These are phyloP conservation scores for Colletotrichum filicis DNA, from an alignment of 2,329 filamentous ascomycete species.

Conservation along the genomic window DNA sequence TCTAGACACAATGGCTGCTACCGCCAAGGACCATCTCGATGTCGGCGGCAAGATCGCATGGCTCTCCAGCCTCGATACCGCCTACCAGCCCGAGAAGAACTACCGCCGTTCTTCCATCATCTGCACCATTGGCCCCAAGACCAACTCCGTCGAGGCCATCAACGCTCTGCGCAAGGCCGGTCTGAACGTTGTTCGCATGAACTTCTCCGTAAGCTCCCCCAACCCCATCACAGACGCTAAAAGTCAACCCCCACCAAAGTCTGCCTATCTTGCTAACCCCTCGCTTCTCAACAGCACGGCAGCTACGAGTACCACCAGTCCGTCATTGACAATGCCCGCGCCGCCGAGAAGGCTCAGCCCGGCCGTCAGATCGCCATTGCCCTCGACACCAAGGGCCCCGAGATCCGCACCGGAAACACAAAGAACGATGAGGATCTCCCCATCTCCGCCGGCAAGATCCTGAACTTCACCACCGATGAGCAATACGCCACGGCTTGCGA, in stretches of 20 bases:
- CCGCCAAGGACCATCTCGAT: conserved; percentile 87
- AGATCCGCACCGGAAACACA: conserved; percentile 72
- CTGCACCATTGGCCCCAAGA: conserved; percentile 99
- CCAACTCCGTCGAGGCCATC: conserved; percentile 97
- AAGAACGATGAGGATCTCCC: conserved; percentile 91
- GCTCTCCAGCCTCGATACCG: conserved; percentile 83
- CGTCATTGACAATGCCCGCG: conserved; percentile 94
- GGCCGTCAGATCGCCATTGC: conserved; percentile 96
- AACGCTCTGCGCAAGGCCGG: conserved; percentile 91
- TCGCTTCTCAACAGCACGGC: conserved; percentile 64
- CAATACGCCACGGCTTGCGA: conserved; percentile 86
- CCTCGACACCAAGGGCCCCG: conserved; percentile 77
- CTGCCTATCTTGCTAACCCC: conserved; percentile 16
- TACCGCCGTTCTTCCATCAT: conserved; percentile 98
- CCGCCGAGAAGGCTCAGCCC: conserved; percentile 80
- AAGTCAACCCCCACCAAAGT: background rate
- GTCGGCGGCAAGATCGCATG: conserved; percentile 77
- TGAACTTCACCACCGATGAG: conserved; percentile 98
- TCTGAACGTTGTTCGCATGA: conserved; percentile 99
- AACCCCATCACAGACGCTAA: background rate
- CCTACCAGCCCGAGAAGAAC: conserved; percentile 86
- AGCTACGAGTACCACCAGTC: conserved; percentile 98
- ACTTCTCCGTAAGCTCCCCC: conserved; percentile 74
- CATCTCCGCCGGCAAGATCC: conserved; percentile 82
- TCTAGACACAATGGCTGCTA: conserved; percentile 62